Evolutionary conservation across 2,329 filamentous ascomycete species (phyloP), one percentile per base, ranked within the genome.

Genomic region (Penicillium sp.): DNA sequence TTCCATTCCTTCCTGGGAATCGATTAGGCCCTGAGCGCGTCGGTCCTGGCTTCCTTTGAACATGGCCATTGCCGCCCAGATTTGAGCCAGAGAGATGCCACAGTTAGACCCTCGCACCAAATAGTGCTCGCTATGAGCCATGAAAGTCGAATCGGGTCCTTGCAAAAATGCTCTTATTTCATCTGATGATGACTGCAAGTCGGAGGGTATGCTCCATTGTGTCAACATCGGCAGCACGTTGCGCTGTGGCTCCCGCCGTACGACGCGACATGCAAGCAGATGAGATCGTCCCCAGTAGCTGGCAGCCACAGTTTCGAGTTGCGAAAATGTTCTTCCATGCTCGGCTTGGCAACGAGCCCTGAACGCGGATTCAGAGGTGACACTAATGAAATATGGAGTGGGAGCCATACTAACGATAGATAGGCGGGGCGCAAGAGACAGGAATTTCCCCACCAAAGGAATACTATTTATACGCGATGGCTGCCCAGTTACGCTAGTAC

Each of bases 51-150:
- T 15, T 7, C 31, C 33, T 35, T 41, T 47, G 15, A 47, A 31
- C 20, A 32, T 43, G 2, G 40, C 44, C 40, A 47, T 27, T 30
- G 44, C 40, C 4, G 34, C 42, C 42, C 38, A 45, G 19, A 38
- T 41, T 30, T 45, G 38, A 9, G 20, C 38, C 9, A 43, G 21
- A 34, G 44, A 38, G 15, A 41, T 31, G 4, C 29, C 11, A 35
- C 14, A 38, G 21, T 17, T 16, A 25, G 16, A 35, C 5, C n/a
- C 30, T 8, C 33, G 44, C 13, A 47, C 35, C 1, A 41, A 10
- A 13, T 3, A 9, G 14, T 43, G 40, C 20, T 47, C 36, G 15
- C 44, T 47, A 35, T 27, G 29, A 28, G 25, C 17, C 33, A 28
- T 33, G 14, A 13, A 26, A 11, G 25, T 13, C 36, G n/a, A 17